Base-by-base conservation (phyloP, 2,329 filamentous ascomycete genomes). In the Tolypocladium amazonense region DNA sequence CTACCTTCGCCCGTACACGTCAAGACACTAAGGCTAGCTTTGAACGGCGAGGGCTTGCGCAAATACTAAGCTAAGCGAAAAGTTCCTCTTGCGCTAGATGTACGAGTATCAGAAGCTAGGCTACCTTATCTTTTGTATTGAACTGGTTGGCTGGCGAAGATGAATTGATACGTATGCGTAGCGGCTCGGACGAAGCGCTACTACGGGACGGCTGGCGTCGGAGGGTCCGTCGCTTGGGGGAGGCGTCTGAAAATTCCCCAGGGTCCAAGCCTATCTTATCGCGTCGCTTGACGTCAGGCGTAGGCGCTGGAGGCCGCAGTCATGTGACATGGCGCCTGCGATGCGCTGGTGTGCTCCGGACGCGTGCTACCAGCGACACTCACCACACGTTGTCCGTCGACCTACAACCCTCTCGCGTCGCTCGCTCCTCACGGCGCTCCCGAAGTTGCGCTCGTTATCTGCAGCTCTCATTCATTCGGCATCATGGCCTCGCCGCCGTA, bases 401-500 rank as follows among this genome's bases (percentile, higher is more conserved):
- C 47, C 30, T 14, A 11, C 27, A 7, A 7, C 20, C 33, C 30
- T 27, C 18, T n/a, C 27, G 18, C 30, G 11, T 33, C 50, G 30
- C 50, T 37, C 50, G 18, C 12, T 33, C 5, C 27, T 33, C 8
- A 20, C 47, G 47, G 25, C 47, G 47, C 14, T 9, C 47, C 25
- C 5, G 12, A 27, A 4, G 12, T 47, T 43, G 39, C n/a, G n/a
- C 43, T 47, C 39, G 9, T 15, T n/a, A n/a, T n/a, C n/a, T n/a
- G 18, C 25, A 3, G n/a, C n/a, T 4, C n/a, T 6, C 62, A 2
- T 2, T 1, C 3, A 53, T 61, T 66, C 59, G 62, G 12, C 43
- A 61, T 27, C 58, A 84, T 80, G 79, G 83, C 85, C 65, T 86
- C 84, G 54, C 84, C 84, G 63, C 80, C 80, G 0, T 77, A 76